A percentile compares a stretch with the other conserved stretches of the same genome.
These are phyloP conservation scores for Curvularia sp. DNA, from an alignment of 2,329 filamentous ascomycete species.

Conservation along the genomic window DNA sequence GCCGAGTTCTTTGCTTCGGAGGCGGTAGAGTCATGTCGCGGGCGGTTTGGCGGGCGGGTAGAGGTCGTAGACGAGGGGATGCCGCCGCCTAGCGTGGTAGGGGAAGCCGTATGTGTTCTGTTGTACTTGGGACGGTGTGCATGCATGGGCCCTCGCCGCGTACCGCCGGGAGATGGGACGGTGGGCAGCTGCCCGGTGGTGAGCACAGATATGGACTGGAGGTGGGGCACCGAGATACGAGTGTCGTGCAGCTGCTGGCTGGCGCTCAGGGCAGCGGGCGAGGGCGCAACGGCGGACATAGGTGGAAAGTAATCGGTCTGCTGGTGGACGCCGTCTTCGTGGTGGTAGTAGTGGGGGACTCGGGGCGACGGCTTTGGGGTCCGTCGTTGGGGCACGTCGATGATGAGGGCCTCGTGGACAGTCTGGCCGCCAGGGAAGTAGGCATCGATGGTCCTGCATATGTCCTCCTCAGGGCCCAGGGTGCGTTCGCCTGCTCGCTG, in stretches of 20 bases:
- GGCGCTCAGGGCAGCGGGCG: conserved; percentile 48
- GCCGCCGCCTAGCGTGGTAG: conserved; percentile 64
- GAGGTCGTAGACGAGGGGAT: conserved; percentile 52
- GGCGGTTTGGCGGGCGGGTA: conserved; percentile 40
- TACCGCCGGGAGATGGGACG: conserved; percentile 81
- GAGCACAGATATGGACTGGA: conserved; percentile 76
- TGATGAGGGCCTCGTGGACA: conserved; percentile 87
- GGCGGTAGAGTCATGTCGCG: conserved; percentile 51
- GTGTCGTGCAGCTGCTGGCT: conserved; percentile 47
- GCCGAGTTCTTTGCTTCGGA: conserved; percentile 54
- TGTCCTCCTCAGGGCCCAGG: conserved; percentile 84
- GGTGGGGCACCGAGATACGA: conserved; percentile 48
- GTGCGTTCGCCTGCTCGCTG: conserved; percentile 65
- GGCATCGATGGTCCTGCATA: conserved; percentile 77
- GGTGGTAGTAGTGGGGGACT: conserved; percentile 57
- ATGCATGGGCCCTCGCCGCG: conserved; percentile 55
- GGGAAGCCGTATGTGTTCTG: conserved; percentile 81
- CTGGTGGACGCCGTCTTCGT: conserved; percentile 70
- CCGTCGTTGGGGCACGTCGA: conserved; percentile 79
- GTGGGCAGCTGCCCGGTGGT: conserved; percentile 79
- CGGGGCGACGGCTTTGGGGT: conserved; percentile 84
- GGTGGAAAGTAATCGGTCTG: conserved; percentile 85
- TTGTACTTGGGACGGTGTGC: conserved; percentile 66
- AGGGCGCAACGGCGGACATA: conserved; percentile 57
- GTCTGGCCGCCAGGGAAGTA: conserved; percentile 87